phyloP scores from a whole-genome alignment of 2,329 filamentous ascomycete species.

The Paracorniculantispora psalliotae region DNA sequence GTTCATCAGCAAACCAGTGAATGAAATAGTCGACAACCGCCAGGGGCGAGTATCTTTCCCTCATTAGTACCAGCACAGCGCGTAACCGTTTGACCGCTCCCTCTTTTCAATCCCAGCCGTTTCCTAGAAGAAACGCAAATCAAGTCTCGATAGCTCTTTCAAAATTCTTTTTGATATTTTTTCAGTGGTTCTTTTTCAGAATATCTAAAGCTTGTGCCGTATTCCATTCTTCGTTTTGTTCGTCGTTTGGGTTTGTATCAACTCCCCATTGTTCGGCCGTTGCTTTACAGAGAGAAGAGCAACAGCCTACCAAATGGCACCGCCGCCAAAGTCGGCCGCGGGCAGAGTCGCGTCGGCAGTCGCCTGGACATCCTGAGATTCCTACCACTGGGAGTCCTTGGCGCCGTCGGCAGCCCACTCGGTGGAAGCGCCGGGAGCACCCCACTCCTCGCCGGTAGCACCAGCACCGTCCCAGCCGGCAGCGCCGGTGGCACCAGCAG shows the following conservation, averaged over 20 bases:
- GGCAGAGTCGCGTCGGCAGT: neutral
- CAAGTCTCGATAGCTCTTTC: neutral
- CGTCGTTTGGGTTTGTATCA: neutral
- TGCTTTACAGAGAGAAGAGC: constrained; percentile 1
- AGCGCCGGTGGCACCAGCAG: constrained; percentile 35
- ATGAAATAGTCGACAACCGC: constrained; percentile 20
- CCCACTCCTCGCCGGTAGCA: constrained; percentile 59
- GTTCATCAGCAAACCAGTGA: constrained; percentile 14
- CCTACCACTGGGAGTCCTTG: constrained; percentile 53
- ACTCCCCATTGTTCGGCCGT: no score
- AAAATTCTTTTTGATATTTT: neutral
- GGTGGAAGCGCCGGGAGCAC: constrained; percentile 56
- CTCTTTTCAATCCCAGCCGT: constrained; percentile 6
- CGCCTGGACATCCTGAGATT: constrained; percentile 17
- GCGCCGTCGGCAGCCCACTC: constrained; percentile 64
- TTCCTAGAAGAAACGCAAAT: neutral
- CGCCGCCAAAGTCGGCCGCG: constrained; percentile 4
- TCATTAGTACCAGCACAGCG: constrained; percentile 75
- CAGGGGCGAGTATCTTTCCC: constrained; percentile 92
- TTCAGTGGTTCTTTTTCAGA: neutral
- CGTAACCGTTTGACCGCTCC: constrained; percentile 16
- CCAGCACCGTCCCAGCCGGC: constrained; percentile 54
- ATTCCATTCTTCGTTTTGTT: neutral
- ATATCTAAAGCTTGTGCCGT: neutral
- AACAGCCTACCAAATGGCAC: constrained; percentile 7